A percentile compares a stretch with the other conserved stretches of the same genome.
phyloP scores from a whole-genome alignment of 192 early-diverging fungal genomes.

The Coemansia sp. region DNA sequence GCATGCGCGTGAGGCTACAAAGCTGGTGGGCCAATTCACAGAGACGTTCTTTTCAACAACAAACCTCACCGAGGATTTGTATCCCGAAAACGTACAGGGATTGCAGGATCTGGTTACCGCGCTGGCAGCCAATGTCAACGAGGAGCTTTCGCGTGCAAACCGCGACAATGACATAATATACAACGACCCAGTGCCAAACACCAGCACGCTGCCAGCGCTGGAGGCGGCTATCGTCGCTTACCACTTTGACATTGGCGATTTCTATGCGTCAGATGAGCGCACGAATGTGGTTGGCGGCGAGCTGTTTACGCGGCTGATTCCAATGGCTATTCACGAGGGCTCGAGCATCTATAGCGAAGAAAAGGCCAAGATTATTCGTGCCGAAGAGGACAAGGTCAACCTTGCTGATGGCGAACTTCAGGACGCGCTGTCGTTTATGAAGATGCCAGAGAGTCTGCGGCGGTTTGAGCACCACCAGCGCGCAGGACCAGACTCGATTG shows the following conservation, averaged over 20 bases:
- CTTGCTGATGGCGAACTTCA: constrained; percentile 81
- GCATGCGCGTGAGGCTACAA: constrained; percentile 78
- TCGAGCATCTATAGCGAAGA: constrained; percentile 94
- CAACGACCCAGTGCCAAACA: constrained; percentile 79
- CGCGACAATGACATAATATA: constrained; percentile 98
- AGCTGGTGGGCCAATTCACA: constrained; percentile 61
- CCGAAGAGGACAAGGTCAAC: constrained; percentile 74
- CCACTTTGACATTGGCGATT: constrained; percentile 80
- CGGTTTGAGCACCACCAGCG: constrained; percentile 68
- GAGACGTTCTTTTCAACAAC: constrained; percentile 63
- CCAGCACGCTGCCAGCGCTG: constrained; percentile 71
- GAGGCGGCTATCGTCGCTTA: constrained; percentile 55
- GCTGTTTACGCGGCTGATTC: constrained; percentile 85
- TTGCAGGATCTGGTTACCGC: constrained; percentile 74
- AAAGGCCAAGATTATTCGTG: constrained; percentile 87
- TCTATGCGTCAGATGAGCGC: constrained; percentile 67
- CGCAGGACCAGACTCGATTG: constrained; percentile 12
- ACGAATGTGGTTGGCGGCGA: constrained; percentile 83
- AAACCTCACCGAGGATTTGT: constrained; percentile 58
- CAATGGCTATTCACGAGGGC: constrained; percentile 90
- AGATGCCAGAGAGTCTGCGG: constrained; percentile 71
- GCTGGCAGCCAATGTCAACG: constrained; percentile 61
- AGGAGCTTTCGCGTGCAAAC: constrained; percentile 64
- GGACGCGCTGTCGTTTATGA: constrained; percentile 82
- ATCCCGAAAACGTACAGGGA: constrained; percentile 64